Evolutionary conservation across 176 grass and related monocot genomes (phyloP), one percentile per base, ranked within the genome.

Genomic region (Coix lacrymajobi): DNA sequence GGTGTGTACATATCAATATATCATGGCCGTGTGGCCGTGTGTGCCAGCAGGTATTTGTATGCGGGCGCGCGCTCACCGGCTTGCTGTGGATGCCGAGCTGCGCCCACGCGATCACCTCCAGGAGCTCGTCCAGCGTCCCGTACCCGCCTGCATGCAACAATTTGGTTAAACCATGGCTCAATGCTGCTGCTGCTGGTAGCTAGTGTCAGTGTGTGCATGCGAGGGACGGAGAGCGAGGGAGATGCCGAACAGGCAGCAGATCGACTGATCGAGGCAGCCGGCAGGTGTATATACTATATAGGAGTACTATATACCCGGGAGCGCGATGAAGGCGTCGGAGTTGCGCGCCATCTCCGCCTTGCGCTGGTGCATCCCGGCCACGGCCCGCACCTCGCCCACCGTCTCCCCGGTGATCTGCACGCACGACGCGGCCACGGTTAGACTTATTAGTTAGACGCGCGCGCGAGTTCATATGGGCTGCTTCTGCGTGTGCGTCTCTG

Each of bases 41-140:
- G 11, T 12, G n/a, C n/a, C n/a, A n/a, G n/a, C n/a, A n/a, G n/a
- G n/a, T n/a, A n/a, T n/a, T n/a, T n/a, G n/a, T n/a, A n/a, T n/a
- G n/a, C 33, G 33, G 3, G 33, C 4, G 33, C 33, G 33, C 4
- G 17, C 28, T 82, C 66, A 97, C 95, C 10, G 96, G 96, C 73
- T 98, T 99, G 73, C 57, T 90, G 89, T 99, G 96, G 91, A 99
- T 99, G 64, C 96, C 96, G 3, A 96, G 92, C 89, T 99, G 96
- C 2, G 96, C 96, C 93, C 93, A 99, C 15, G 93, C 74, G 78
- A 99, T 99, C 71, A 93, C 91, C 91, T 99, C 96, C 14, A 99
- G 79, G 12, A 99, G 85, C 85, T 99, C 93, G 83, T 99, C 96
- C 67, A 99, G 85, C 29, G 96, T 99, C 32, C 96, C 96, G 73